phyloP scores from a whole-genome alignment of 208 protist genomes.

The Trypanosoma caninum region DNA sequence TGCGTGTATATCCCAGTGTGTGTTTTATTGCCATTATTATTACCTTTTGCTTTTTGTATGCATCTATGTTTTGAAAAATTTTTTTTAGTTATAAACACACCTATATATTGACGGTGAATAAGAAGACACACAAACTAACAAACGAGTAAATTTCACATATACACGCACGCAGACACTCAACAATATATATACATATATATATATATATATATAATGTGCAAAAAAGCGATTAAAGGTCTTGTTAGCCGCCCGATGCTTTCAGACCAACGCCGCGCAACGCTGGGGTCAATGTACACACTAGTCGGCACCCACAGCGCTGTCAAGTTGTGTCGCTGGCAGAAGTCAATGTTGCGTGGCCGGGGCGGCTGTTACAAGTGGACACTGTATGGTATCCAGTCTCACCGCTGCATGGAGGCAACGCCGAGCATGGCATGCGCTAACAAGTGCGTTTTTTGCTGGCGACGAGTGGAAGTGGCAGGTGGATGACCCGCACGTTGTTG shows the following conservation, averaged over 20 bases:
- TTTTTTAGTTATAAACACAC: not conserved
- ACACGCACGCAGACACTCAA: too few relatives aligned
- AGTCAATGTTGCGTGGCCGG: slow-evolving; percentile 95
- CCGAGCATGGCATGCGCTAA: slow-evolving; percentile 95
- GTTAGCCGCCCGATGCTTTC: slow-evolving; percentile 73
- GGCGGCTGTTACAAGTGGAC: slow-evolving; percentile 98
- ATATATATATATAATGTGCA: too few relatives aligned
- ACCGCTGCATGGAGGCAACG: slow-evolving; percentile 97
- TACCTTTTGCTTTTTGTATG: not conserved
- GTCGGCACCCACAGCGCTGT: slow-evolving; percentile 95
- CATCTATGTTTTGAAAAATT: not conserved
- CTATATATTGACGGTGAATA: not conserved
- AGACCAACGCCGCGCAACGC: slow-evolving; percentile 50
- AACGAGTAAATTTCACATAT: too few relatives aligned
- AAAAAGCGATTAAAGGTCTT: not conserved
- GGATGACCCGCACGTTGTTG: slow-evolving; percentile 86
- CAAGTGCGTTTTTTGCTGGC: slow-evolving; percentile 96
- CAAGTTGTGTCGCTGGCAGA: slow-evolving; percentile 97
- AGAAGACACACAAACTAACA: too few relatives aligned
- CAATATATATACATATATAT: too few relatives aligned
- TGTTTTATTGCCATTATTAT: not conserved
- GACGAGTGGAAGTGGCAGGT: slow-evolving; percentile 92
- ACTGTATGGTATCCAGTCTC: slow-evolving; percentile 95
- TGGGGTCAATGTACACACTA: slow-evolving; percentile 84
- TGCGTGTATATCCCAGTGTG: not conserved